Evolutionary conservation across 306 rosid species (phyloP).

Genomic region (Inga leiocalycina): DNA sequence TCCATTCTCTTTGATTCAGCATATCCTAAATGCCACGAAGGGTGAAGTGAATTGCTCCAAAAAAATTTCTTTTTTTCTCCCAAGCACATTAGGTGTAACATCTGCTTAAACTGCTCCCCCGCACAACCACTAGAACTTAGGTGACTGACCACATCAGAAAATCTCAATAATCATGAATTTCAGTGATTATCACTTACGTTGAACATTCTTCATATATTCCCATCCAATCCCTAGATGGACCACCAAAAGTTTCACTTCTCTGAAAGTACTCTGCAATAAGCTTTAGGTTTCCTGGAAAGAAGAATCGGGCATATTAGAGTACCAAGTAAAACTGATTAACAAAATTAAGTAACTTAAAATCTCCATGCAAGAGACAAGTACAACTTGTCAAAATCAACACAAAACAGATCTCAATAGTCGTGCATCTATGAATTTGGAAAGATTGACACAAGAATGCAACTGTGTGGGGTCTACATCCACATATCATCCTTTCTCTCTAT

Average conservation of each 20-base stretch:
- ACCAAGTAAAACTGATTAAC: slow-evolving; percentile 4
- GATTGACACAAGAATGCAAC: background rate
- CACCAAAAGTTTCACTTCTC: slow-evolving; percentile 85
- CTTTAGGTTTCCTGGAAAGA: slow-evolving; percentile 75
- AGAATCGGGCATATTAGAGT: slow-evolving; percentile 31
- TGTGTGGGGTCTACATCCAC: background rate
- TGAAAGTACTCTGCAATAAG: slow-evolving; percentile 95
- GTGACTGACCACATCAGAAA: background rate
- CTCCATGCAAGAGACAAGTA: background rate
- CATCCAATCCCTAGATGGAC: slow-evolving; percentile 88
- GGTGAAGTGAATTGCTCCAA: background rate
- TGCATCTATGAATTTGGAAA: background rate
- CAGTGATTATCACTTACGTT: slow-evolving; percentile 52
- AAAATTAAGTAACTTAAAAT: background rate
- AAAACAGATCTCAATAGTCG: background rate
- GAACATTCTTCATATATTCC: slow-evolving; percentile 96
- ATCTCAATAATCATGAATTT: slow-evolving; percentile 13
- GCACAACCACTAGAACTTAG: background rate
- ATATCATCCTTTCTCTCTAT: background rate
- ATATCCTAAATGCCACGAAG: background rate
- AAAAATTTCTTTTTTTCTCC: background rate
- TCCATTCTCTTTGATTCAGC: background rate
- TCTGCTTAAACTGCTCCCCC: background rate
- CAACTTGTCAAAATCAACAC: background rate
- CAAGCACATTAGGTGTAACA: background rate